Base-by-base conservation (phyloP, 148 eudicot species). In the Amaranthus hypochondriacus region DNA sequence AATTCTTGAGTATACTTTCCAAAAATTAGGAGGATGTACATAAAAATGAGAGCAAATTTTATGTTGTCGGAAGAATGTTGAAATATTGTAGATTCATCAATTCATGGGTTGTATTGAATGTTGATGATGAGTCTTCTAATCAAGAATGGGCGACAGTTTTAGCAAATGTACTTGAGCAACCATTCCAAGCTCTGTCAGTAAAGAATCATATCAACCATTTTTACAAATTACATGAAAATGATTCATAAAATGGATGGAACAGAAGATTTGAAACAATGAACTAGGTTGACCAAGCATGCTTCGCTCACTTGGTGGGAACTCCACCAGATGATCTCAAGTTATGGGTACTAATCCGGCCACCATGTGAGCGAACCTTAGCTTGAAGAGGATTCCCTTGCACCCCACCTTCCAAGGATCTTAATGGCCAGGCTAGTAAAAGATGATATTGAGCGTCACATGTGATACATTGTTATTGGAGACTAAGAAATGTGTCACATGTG, bases 101-200 rank as follows among this genome's bases (percentile, higher is more conserved):
- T 0, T 0, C 49, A 39, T 50, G 21, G n/a, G 63, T 48, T 56
- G 51, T 47, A 49, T 39, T 28, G 51, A 65, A 28, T 28, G 39
- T 28, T 56, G 42, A 48, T 4, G 46, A 55, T 43, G 3, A 43
- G 54, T 48, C 71, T 49, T 54, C 11, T 0, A 5, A 59, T 49
- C 55, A 39, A 46, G 47, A 5, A 14, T 57, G n/a, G 48, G 51
- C 48, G 50, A 13, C 12, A 10, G 7, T 50, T 68, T 72, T 78
- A 83, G 65, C 75, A 69, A 47, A 84, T 66, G 69, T 83, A 83
- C 79, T 81, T 75, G 68, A 81, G 79, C 85, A 89, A 53, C 87
- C 90, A 85, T 80, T 87, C 82, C 86, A 89, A 59, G 76, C 88
- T 80, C 93, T 89, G 89, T 77, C 84, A 80, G 43, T 72, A 42